Evolutionary conservation across 2,329 filamentous ascomycete species (phyloP).

Genomic region (Triangularia setosa): DNA sequence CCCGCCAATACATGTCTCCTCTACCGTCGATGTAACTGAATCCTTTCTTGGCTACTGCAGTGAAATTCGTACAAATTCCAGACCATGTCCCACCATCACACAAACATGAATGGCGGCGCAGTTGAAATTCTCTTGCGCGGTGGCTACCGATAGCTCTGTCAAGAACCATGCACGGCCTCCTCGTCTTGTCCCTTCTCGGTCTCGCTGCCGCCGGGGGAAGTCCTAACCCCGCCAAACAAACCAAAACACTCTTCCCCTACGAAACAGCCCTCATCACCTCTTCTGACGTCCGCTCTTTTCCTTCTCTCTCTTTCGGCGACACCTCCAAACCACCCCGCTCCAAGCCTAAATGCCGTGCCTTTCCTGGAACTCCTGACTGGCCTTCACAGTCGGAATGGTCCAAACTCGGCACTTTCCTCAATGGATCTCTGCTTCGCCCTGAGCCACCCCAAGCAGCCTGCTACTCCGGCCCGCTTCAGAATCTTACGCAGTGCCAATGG

Average conservation of each 20-base stretch:
- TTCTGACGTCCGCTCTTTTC: neutral
- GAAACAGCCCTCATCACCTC: neutral
- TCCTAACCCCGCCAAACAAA: neutral
- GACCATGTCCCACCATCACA: neutral
- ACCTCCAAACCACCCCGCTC: neutral
- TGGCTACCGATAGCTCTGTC: neutral
- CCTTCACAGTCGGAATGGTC: conserved; percentile 16
- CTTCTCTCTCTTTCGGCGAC: neutral
- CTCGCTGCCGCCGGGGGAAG: neutral
- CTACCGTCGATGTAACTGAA: neutral
- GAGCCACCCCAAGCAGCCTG: conserved; percentile 29
- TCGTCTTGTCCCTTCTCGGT: neutral
- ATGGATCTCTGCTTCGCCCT: conserved; percentile 29
- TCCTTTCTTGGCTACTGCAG: no score
- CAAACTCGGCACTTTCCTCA: conserved; percentile 25
- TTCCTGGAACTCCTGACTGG: conserved; percentile 6
- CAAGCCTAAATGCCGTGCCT: conserved; percentile 9
- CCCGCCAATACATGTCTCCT: neutral
- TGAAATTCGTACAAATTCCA: neutral
- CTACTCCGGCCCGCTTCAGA: conserved; percentile 26
- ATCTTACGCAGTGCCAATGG: conserved; percentile 27
- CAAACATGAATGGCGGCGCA: neutral
- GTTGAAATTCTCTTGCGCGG: neutral
- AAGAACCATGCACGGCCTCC: neutral
- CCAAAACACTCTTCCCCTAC: neutral